Evolutionary conservation across 2,329 filamentous ascomycete genomes (phyloP), one percentile per base, ranked within the genome.

Genomic region (Colletotrichum viniferum): DNA sequence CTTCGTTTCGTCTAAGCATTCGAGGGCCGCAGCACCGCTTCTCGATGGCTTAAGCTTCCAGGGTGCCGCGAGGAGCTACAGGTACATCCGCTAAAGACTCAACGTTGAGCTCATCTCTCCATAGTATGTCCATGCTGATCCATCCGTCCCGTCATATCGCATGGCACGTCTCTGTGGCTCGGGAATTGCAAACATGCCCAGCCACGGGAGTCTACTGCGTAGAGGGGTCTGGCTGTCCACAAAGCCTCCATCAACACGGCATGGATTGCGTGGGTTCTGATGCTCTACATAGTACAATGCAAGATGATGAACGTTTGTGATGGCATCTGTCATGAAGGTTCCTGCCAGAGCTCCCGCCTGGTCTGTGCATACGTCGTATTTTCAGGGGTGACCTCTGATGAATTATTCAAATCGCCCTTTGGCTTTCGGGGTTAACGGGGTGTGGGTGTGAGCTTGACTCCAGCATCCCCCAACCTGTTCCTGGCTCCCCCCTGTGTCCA

Each of bases 341-440:
- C 36, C 36, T 21, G 24, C 36, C 63, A 62, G n/a, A 55, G 5
- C 30, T 24, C 28, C 21, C 34, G 16, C 26, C 18, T 48, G 43
- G 68, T 21, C 58, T 63, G 68, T 70, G 68, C 60, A 52, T 72
- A 28, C 70, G 28, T 52, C 34, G 52, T 68, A 52, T 61, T 52
- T 10, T 28, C 55, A 72, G 55, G 70, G 61, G 24, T 21, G 14
- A 55, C 62, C 28, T 30, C 18, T 16, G 32, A 16, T 24, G 24
- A 56, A 7, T 28, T 48, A 32, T 13, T 43, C 24, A 32, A 26
- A 21, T 32, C 61, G 24, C 28, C 60, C 30, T 61, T 28, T 52
- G 62, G 34, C 24, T 72, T 68, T 60, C 70, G 70, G 70, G 32
- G 62, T 72, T 68, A 60, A 72, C 55, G 69, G 68, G 43, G 30